phyloP scores from a whole-genome alignment of 2,329 filamentous ascomycete species.

The Claviceps humidiphila region DNA sequence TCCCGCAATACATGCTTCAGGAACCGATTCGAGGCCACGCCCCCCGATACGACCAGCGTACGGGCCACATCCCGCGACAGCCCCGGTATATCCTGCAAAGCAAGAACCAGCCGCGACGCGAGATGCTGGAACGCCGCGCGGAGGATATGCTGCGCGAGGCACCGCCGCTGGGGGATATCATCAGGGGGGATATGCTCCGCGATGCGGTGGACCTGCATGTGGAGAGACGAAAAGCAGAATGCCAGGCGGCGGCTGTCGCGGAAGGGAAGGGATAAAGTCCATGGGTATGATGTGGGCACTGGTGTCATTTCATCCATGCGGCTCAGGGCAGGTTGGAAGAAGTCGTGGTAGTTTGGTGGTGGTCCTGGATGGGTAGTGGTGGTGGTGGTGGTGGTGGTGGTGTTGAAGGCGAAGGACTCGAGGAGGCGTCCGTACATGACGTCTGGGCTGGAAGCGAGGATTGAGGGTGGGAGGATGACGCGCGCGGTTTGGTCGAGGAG shows the following conservation, averaged over 20 bases:
- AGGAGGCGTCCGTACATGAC: slow-evolving; percentile 73
- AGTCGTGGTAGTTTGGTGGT: slow-evolving; percentile 16
- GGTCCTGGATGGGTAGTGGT: slow-evolving; percentile 5
- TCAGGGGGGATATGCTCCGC: slow-evolving; percentile 26
- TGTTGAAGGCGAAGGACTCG: slow-evolving; percentile 62
- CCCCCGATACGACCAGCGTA: slow-evolving; percentile 73
- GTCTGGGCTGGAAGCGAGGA: slow-evolving; percentile 40
- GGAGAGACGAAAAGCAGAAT: slow-evolving; percentile 62
- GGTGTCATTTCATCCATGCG: slow-evolving; percentile 44
- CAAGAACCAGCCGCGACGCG: slow-evolving; percentile 58
- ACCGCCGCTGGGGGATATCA: slow-evolving; percentile 45
- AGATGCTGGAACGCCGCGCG: slow-evolving; percentile 79
- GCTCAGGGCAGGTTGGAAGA: slow-evolving; percentile 44
- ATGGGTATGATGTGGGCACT: slow-evolving; percentile 31
- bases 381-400: slow-evolving; percentile 19
- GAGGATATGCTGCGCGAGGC: slow-evolving; percentile 63
- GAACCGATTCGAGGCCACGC: slow-evolving; percentile 77
- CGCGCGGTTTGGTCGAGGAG: slow-evolving; percentile 80
- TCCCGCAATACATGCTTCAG: slow-evolving; percentile 51
- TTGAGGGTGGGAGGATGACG: slow-evolving; percentile 50
- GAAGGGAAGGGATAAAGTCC: slow-evolving; percentile 58
- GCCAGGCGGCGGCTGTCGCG: slow-evolving; percentile 41
- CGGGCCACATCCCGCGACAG: slow-evolving; percentile 17
- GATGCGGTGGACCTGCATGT: slow-evolving; percentile 38
- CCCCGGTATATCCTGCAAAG: slow-evolving; percentile 31